Conservation (phyloP, 176 grass and related monocot species). For the Oryza meyeriana region DNA sequence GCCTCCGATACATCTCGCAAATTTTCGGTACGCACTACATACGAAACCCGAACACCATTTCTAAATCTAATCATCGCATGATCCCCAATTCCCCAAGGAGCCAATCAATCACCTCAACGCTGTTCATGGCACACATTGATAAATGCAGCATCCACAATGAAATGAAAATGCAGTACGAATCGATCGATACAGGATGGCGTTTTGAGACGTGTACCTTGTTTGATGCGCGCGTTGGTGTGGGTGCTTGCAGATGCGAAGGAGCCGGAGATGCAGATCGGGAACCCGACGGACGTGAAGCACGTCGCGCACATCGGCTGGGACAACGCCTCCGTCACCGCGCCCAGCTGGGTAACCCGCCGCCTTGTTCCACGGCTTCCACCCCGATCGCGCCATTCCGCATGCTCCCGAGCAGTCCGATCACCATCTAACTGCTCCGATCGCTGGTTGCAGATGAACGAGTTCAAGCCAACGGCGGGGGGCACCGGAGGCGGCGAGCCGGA, state of each 20-base stretch:
- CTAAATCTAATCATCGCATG: not conserved
- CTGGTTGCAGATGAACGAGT: slow-evolving; percentile 47
- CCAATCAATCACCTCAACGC: not conserved
- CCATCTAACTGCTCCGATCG: slow-evolving; percentile 9
- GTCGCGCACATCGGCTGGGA: slow-evolving; percentile 97
- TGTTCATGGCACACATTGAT: not conserved
- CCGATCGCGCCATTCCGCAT: not conserved
- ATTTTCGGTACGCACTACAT: slow-evolving; percentile 65
- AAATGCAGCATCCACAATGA: not conserved
- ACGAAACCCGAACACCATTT: not conserved
- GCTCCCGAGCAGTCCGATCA: not conserved
- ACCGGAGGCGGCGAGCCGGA: slow-evolving; percentile 2
- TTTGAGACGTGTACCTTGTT: slow-evolving; percentile 16
- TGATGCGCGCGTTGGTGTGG: not conserved
- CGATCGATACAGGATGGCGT: not conserved
- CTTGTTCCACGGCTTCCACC: not conserved
- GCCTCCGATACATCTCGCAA: slow-evolving; percentile 93
- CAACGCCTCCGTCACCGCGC: slow-evolving; percentile 44
- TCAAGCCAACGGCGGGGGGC: slow-evolving; percentile 30
- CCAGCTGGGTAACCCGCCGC: slow-evolving; percentile 55
- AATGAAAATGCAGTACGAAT: not conserved
- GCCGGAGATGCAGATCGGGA: slow-evolving; percentile 86
- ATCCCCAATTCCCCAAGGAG: not conserved
- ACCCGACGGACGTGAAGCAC: slow-evolving; percentile 94
- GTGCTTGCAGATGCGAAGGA: slow-evolving; percentile 56